phyloP scores from a whole-genome alignment of 2,329 filamentous ascomycete species.

The Coleophoma eucalyptorum region DNA sequence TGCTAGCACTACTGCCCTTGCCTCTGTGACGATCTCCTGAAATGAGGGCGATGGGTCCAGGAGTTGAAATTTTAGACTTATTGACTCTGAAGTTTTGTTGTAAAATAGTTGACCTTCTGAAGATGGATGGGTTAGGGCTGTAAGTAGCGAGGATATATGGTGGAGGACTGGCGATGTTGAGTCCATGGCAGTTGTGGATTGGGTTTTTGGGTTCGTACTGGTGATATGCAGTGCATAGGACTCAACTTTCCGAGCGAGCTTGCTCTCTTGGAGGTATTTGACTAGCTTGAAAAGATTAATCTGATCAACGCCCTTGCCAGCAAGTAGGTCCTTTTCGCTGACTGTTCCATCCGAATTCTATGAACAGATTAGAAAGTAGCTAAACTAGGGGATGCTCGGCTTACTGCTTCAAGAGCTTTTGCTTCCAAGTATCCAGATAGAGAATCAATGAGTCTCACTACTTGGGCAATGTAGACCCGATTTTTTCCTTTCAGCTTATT shows the following conservation, averaged over 20 bases:
- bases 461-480: conserved; percentile 83
- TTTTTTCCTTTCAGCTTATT: conserved; percentile 89
- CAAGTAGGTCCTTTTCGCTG: conserved; percentile 67
- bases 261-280: conserved; percentile 85
- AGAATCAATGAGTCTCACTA: conserved; percentile 78
- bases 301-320: conserved; percentile 85
- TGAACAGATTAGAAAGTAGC: neutral
- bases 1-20: conserved; percentile 83
- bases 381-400: conserved; percentile 3
- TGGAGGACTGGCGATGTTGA: conserved; percentile 28
- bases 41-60: conserved; percentile 92
- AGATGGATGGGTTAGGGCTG: conserved; percentile 83
- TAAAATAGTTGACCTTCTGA: conserved; percentile 65
- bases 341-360: conserved; percentile 61
- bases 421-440: conserved; percentile 65
- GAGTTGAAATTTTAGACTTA: conserved; percentile 77
- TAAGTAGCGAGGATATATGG: conserved; percentile 66
- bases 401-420: conserved; percentile 45
- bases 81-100: conserved; percentile 37
- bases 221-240: conserved; percentile 59
- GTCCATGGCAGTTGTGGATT: conserved; percentile 3
- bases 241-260: conserved; percentile 91
- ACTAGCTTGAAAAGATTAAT: conserved; percentile 91
- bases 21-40: conserved; percentile 77
- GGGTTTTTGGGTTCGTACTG: conserved; percentile 36